Conservation (phyloP, 2,329 filamentous ascomycete species). For the Teratosphaeria gauchensis region DNA sequence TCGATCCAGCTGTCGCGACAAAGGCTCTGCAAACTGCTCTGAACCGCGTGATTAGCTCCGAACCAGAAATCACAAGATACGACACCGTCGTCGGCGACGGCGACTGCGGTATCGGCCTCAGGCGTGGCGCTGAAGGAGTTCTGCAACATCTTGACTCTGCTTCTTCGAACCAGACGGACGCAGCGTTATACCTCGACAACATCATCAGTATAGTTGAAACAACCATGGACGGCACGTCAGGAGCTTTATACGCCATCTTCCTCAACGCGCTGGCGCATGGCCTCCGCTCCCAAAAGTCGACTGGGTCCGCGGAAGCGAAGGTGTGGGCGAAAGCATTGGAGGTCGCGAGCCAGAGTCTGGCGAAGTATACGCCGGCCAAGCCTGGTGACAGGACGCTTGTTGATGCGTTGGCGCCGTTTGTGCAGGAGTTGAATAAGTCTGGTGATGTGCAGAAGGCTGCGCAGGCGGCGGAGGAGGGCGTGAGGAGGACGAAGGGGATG, state of each 20-base stretch:
- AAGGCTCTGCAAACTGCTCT: conserved; percentile 48
- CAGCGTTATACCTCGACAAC: conserved; percentile 49
- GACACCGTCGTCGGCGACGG: conserved; percentile 82
- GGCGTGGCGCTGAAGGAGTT: conserved; percentile 68
- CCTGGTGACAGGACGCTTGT: conserved; percentile 84
- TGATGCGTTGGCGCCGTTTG: conserved; percentile 83
- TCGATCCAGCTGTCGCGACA: conserved; percentile 44
- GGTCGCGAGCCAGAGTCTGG: conserved; percentile 60
- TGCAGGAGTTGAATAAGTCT: conserved; percentile 57
- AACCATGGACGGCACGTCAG: conserved; percentile 65
- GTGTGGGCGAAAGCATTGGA: conserved; percentile 61
- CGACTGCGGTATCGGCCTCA: conserved; percentile 79
- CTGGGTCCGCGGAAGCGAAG: conserved; percentile 27
- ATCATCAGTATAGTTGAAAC: conserved; percentile 57
- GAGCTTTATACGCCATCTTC: conserved; percentile 80
- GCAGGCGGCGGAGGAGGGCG: conserved; percentile 62
- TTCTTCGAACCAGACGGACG: conserved; percentile 32
- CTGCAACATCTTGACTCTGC: conserved; percentile 36
- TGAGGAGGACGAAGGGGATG: conserved; percentile 85
- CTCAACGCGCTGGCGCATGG: conserved; percentile 71
- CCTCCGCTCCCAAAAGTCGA: conserved; percentile 41
- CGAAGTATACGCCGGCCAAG: conserved; percentile 78
- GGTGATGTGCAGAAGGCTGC: conserved; percentile 64
- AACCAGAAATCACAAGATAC: conserved; percentile 56
- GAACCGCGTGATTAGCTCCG: conserved; percentile 52